These are phyloP conservation scores for Allodekkera sacchari DNA, from an alignment of 805 yeast genomes.

Conservation along the genomic window DNA sequence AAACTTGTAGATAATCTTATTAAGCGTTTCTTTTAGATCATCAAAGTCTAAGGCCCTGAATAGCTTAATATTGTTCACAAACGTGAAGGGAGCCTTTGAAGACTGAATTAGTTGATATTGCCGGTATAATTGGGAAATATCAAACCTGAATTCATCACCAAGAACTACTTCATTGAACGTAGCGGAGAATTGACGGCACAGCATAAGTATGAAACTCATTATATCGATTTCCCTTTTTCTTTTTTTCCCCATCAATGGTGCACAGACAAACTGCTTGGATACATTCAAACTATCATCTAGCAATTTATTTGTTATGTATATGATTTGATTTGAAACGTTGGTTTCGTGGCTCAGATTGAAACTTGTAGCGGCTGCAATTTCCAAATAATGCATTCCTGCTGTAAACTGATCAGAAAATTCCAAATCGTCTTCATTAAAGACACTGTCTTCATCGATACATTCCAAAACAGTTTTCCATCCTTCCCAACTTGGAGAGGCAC, in stretches of 20 bases:
- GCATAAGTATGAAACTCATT: too few relatives aligned
- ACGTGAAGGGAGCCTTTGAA: background rate
- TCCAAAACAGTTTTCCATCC: constrained; percentile 20
- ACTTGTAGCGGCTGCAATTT: constrained; percentile 12
- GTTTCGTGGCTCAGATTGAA: constrained; percentile 8
- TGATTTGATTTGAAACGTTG: constrained; percentile 11
- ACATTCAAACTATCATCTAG: too few relatives aligned
- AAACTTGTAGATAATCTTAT: constrained; percentile 8
- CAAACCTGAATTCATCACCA: constrained; percentile 20
- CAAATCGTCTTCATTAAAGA: constrained; percentile 1
- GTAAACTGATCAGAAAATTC: constrained; percentile 12
- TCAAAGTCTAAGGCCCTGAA: constrained; percentile 17
- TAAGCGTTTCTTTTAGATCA: constrained; percentile 7
- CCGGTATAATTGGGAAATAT: constrained; percentile 11
- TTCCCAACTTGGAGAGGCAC: constrained; percentile 19
- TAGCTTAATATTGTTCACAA: constrained; percentile 10
- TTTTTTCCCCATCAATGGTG: too few relatives aligned
- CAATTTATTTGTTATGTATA: constrained; percentile 17
- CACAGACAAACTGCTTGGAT: too few relatives aligned
- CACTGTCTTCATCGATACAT: constrained; percentile 11
- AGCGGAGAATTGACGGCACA: constrained; percentile 13
- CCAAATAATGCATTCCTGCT: constrained; percentile 16
- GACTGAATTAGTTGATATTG: constrained; percentile 12
- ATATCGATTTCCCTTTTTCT: too few relatives aligned
- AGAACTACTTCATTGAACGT: constrained; percentile 17